Percentiles rank a stretch among this genome's conserved stretches.
phyloP scores from a whole-genome alignment of 1,284 basidiomycete genomes.

The Pseudozyma hubeiensis region DNA sequence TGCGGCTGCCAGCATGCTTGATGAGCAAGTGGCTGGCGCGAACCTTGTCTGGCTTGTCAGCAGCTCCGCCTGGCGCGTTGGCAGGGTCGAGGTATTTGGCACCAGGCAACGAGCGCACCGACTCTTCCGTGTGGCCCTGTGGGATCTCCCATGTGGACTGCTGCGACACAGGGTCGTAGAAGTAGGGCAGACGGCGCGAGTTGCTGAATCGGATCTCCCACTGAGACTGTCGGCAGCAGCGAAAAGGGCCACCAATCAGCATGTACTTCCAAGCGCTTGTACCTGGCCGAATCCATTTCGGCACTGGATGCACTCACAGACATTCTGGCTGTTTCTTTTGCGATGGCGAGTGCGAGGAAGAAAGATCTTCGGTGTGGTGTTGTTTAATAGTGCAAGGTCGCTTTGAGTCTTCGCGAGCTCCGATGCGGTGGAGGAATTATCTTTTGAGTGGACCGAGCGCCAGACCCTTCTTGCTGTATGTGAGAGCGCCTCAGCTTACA shows the following conservation, averaged over 20 bases:
- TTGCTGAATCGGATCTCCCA: constrained; percentile 75
- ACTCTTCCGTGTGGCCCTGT: constrained; percentile 72
- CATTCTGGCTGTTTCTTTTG: constrained; percentile 1
- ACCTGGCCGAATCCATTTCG: background rate
- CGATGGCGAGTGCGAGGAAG: background rate
- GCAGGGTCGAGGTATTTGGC: constrained; percentile 55
- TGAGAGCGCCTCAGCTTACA: too few relatives aligned
- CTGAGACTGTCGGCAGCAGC: constrained; percentile 21
- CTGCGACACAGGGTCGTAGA: constrained; percentile 80
- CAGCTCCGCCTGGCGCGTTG: constrained; percentile 44
- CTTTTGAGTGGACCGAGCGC: constrained; percentile 26
- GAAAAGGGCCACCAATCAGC: background rate
- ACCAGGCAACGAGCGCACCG: constrained; percentile 61
- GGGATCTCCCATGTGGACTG: constrained; percentile 88
- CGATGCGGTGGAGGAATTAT: constrained; percentile 2
- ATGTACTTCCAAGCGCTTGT: background rate
- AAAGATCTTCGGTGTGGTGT: background rate
- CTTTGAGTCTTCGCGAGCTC: constrained; percentile 4
- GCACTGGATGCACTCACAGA: constrained; percentile 4
- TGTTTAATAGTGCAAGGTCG: background rate
- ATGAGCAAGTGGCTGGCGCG: constrained; percentile 94
- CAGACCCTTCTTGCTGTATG: background rate
- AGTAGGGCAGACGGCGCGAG: constrained; percentile 86
- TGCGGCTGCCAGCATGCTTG: constrained; percentile 87
- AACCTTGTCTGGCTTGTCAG: constrained; percentile 74